A percentile compares a stretch with the other conserved stretches of the same genome.
Evolutionary conservation across 768 basidiomycete species (phyloP).

Genomic region (Termitomyces sp.): DNA sequence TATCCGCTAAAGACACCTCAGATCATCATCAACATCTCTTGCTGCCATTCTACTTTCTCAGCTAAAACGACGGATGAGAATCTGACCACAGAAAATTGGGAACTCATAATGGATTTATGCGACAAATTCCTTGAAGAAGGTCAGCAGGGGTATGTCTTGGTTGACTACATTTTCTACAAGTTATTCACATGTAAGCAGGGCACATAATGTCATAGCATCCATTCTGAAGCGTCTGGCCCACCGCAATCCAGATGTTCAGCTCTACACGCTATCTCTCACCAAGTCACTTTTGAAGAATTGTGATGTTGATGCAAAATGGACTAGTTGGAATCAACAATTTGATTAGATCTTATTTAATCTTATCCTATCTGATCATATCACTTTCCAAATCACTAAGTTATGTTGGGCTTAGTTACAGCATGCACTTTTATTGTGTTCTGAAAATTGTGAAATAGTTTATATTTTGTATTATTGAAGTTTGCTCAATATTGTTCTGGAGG

Average conservation of each 20-base stretch:
- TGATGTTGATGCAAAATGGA: slow-evolving; percentile 31
- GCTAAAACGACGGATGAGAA: slow-evolving; percentile 98
- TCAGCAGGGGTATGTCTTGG: slow-evolving; percentile 59
- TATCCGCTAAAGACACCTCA: no score
- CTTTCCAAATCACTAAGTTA: no score
- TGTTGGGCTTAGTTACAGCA: no score
- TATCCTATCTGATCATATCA: no score
- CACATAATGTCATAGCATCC: slow-evolving; percentile 78
- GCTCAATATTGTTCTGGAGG: no score
- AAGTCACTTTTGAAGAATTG: slow-evolving; percentile 94
- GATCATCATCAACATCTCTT: no score
- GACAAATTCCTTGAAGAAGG: slow-evolving; percentile 95
- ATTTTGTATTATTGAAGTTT: no score
- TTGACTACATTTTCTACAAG: neutral
- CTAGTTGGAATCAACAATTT: no score
- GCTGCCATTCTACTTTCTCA: slow-evolving; percentile 23
- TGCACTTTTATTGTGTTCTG: no score
- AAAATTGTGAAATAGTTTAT: no score
- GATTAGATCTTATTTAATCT: no score
- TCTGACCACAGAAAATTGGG: slow-evolving; percentile 93
- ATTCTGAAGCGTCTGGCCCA: slow-evolving; percentile 88
- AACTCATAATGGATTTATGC: slow-evolving; percentile 87
- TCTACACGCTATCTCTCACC: slow-evolving; percentile 82
- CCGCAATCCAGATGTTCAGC: slow-evolving; percentile 93
- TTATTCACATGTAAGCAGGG: slow-evolving; percentile 41